Percentiles rank a stretch among this genome's conserved stretches.
Conservation (phyloP, 1,139 yeast species). For the Suzukiozyma palmioleophila region DNA sequence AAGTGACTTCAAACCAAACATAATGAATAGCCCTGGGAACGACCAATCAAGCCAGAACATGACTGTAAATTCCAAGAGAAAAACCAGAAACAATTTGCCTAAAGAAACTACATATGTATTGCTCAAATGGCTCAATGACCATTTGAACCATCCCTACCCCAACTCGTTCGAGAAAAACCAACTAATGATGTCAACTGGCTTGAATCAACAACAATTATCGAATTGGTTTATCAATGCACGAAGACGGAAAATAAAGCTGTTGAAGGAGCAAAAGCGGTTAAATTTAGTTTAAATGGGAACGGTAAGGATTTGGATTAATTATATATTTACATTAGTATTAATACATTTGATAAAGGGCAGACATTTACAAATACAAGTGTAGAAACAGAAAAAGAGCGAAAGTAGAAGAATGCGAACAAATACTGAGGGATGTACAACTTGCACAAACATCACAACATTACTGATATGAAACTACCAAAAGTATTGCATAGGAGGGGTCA, state of each 20-base stretch:
- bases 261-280: conserved; percentile 37
- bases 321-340: no score
- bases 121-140: conserved; percentile 79
- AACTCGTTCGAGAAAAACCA: conserved; percentile 84
- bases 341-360: no score
- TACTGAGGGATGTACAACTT: no score
- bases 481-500: no score
- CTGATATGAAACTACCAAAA: no score
- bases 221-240: conserved; percentile 98
- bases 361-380: no score
- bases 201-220: conserved; percentile 84
- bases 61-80: conserved; percentile 16
- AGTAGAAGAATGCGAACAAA: no score
- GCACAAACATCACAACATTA: no score
- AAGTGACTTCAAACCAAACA: not conserved
- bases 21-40: not conserved
- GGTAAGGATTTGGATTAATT: not conserved
- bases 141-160: conserved; percentile 91
- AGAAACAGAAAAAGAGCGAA: no score
- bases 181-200: conserved; percentile 76
- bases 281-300: conserved; percentile 10
- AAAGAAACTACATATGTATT: conserved; percentile 81
- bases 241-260: conserved; percentile 64
- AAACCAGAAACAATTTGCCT: conserved; percentile 78
- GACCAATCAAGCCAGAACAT: not conserved